phyloP scores from a whole-genome alignment of 2,329 filamentous ascomycete genomes.

The Calonectria hongkongensis region DNA sequence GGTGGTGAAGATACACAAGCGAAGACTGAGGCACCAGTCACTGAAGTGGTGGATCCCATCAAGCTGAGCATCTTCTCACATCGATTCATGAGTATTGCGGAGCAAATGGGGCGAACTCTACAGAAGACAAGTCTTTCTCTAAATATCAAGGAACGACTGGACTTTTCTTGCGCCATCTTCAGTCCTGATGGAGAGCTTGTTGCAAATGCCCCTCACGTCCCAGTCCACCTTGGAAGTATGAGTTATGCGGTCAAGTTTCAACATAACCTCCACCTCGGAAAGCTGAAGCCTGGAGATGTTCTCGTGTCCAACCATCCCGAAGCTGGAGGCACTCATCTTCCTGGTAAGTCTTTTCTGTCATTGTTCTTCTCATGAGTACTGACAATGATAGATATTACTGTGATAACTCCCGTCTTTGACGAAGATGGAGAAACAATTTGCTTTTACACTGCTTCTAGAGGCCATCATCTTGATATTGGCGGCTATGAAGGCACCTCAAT shows the following conservation, averaged over 20 bases:
- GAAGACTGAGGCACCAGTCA: slow-evolving; percentile 16
- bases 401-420: slow-evolving; percentile 45
- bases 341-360: slow-evolving; percentile 20
- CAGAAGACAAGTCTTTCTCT: slow-evolving; percentile 85
- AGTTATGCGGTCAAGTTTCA: slow-evolving; percentile 82
- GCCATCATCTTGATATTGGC: slow-evolving; percentile 45
- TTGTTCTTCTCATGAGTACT: background rate
- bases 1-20: background rate
- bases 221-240: slow-evolving; percentile 87
- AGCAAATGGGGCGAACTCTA: slow-evolving; percentile 85
- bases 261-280: slow-evolving; percentile 78
- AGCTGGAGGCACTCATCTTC: slow-evolving; percentile 30
- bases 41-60: slow-evolving; percentile 76
- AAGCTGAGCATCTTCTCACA: slow-evolving; percentile 84
- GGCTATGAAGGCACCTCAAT: slow-evolving; percentile 44
- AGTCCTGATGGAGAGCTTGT: slow-evolving; percentile 82
- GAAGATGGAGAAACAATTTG: slow-evolving; percentile 36
- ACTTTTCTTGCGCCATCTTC: slow-evolving; percentile 86
- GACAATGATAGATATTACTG: slow-evolving; percentile 35
- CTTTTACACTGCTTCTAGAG: slow-evolving; percentile 45
- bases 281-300: slow-evolving; percentile 83
- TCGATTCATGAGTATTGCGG: slow-evolving; percentile 87
- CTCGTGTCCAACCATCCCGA: slow-evolving; percentile 77
- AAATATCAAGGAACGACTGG: slow-evolving; percentile 86
- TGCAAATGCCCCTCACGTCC: slow-evolving; percentile 84